Evolutionary conservation across 2,329 filamentous ascomycete genomes (phyloP).

Genomic region (Trichoderma sp.): DNA sequence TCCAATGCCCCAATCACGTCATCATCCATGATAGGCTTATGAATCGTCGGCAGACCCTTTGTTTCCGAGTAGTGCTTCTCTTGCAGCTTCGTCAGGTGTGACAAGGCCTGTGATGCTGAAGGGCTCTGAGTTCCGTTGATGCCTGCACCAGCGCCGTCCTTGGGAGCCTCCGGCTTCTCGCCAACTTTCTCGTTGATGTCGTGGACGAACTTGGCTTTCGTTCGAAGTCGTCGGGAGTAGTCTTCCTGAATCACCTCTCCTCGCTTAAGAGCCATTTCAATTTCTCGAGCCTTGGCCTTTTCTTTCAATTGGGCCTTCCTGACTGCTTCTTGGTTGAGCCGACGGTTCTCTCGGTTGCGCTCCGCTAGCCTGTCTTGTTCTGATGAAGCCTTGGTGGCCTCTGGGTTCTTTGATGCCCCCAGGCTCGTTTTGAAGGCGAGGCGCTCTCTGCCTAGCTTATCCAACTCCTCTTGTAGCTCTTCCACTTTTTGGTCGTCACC

Average conservation of each 20-base stretch:
- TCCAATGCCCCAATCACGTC: conserved; percentile 90
- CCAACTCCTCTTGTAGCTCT: conserved; percentile 61
- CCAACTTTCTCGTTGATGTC: conserved; percentile 54
- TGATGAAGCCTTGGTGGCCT: conserved; percentile 50
- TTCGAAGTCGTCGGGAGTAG: conserved; percentile 63
- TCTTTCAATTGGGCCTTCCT: conserved; percentile 87
- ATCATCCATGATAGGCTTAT: conserved; percentile 82
- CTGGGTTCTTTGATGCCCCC: conserved; percentile 54
- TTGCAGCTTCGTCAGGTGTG: conserved; percentile 57
- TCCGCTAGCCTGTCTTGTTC: conserved; percentile 83
- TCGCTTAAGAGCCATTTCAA: conserved; percentile 61
- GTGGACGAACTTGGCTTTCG: conserved; percentile 68
- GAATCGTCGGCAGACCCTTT: conserved; percentile 66
- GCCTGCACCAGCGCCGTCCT: conserved; percentile 54
- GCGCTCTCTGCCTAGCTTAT: conserved; percentile 66
- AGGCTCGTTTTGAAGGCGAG: conserved; percentile 72
- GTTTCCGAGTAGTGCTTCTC: conserved; percentile 57
- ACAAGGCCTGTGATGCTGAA: conserved; percentile 47
- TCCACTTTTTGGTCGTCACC: conserved; percentile 62
- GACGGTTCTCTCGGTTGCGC: conserved; percentile 82
- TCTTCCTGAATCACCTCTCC: conserved; percentile 64
- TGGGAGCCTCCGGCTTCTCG: conserved; percentile 53
- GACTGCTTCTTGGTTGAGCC: conserved; percentile 84
- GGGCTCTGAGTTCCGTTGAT: conserved; percentile 54
- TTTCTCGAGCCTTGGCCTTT: conserved; percentile 62